These are phyloP conservation scores for Casaregolazyma suthepensis DNA, from an alignment of 1,139 yeast species.

Conservation along the genomic window DNA sequence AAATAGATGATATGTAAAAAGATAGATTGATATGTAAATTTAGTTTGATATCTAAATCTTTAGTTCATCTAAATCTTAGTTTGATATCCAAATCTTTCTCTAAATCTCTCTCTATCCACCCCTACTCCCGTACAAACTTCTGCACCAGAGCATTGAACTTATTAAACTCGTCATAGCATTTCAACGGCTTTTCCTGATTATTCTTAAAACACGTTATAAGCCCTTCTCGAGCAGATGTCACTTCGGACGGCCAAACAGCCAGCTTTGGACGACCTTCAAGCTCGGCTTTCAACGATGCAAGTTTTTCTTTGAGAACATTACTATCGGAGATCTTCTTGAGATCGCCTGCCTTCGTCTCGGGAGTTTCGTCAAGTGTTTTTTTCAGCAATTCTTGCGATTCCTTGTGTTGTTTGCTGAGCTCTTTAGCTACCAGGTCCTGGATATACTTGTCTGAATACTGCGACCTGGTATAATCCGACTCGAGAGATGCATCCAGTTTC, in stretches of 20 bases:
- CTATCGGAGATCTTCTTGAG: slow-evolving; percentile 29
- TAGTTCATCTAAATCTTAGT: too few species aligned
- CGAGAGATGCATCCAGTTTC: slow-evolving; percentile 66
- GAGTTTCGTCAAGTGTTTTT: slow-evolving; percentile 33
- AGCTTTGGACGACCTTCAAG: slow-evolving; percentile 33
- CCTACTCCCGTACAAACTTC: slow-evolving; percentile 1
- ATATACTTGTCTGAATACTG: slow-evolving; percentile 74
- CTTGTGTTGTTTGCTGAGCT: slow-evolving; percentile 55
- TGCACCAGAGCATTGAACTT: slow-evolving; percentile 43
- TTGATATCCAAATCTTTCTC: too few species aligned
- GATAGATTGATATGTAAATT: too few species aligned
- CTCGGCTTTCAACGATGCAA: slow-evolving; percentile 42
- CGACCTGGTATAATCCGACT: slow-evolving; percentile 73
- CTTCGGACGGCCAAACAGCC: slow-evolving; percentile 35
- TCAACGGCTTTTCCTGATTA: slow-evolving; percentile 68
- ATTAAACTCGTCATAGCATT: slow-evolving; percentile 85
- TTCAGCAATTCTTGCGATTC: slow-evolving; percentile 51
- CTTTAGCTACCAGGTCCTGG: slow-evolving; percentile 67
- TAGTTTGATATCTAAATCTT: too few species aligned
- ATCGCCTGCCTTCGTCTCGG: slow-evolving; percentile 32
- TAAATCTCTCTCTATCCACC: background rate
- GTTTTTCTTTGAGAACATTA: slow-evolving; percentile 30
- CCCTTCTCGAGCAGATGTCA: slow-evolving; percentile 45
- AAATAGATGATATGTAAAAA: background rate
- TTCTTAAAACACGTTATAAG: slow-evolving; percentile 62